Percentiles rank a stretch among this genome's conserved stretches.
Evolutionary conservation across 176 grass and related monocot genomes (phyloP).

Genomic region (Guadua angustifolia): DNA sequence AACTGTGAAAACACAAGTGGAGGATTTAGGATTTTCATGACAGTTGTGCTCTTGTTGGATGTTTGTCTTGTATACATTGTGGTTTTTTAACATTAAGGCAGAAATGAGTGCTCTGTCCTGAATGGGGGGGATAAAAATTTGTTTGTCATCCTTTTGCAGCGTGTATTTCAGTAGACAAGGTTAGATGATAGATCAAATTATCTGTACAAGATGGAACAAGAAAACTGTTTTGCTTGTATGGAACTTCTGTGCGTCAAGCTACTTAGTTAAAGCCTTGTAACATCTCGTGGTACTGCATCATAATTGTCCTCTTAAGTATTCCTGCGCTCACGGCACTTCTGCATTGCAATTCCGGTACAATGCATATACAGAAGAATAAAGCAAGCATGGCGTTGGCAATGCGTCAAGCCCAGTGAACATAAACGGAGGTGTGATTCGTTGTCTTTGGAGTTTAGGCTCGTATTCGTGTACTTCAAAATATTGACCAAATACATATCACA

Average conservation of each 20-base stretch:
- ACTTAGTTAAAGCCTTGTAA: neutral
- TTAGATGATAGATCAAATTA: conserved; percentile 22
- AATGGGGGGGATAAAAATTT: conserved; percentile 17
- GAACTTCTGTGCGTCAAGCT: neutral
- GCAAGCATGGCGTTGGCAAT: too few species aligned
- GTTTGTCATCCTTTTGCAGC: neutral
- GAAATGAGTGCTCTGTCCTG: neutral
- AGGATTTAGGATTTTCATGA: neutral
- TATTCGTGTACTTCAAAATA: too few species aligned
- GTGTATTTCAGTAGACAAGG: neutral
- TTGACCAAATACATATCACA: too few species aligned
- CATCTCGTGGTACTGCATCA: neutral
- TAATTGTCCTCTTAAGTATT: neutral
- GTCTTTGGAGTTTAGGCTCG: too few species aligned
- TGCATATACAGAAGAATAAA: neutral
- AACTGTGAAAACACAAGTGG: conserved; percentile 6
- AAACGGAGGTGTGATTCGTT: too few species aligned
- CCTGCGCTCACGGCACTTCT: neutral
- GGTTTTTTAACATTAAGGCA: conserved; percentile 17
- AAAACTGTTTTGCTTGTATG: neutral
- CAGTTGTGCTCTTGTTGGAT: neutral
- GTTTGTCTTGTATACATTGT: conserved; percentile 15
- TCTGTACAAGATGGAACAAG: conserved; percentile 26
- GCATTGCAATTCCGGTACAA: neutral
- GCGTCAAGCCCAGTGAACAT: too few species aligned